Evolutionary conservation across 768 basidiomycete species (phyloP).

Genomic region (Agrocybe praecox): DNA sequence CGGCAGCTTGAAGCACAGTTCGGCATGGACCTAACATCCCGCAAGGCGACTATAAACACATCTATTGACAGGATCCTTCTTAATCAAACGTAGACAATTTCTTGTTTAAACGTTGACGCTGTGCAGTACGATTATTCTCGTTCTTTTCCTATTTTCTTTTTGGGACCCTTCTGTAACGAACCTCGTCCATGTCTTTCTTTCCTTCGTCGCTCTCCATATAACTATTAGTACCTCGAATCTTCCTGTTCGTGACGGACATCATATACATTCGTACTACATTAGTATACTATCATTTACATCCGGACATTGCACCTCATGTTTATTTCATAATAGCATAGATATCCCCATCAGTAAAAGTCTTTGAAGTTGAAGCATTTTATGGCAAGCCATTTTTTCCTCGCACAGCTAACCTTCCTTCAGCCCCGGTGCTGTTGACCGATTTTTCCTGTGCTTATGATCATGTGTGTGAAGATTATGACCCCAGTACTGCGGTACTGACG

Average conservation of each 20-base stretch:
- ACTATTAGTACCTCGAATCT: constrained; percentile 18
- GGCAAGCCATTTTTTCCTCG: too few species aligned
- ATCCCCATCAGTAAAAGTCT: too few species aligned
- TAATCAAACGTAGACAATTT: constrained; percentile 35
- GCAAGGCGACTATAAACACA: constrained; percentile 76
- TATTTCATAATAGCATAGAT: constrained; percentile 18
- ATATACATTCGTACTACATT: constrained; percentile 9
- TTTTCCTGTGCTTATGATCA: too few species aligned
- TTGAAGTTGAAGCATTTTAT: too few species aligned
- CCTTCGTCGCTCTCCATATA: constrained; percentile 16
- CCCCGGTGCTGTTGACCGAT: too few species aligned
- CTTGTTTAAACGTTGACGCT: constrained; percentile 4
- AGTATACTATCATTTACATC: constrained; percentile 9
- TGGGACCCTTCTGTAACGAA: constrained; percentile 19
- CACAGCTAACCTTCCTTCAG: too few species aligned
- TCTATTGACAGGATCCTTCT: constrained; percentile 75
- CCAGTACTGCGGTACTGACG: too few species aligned
- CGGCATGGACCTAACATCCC: constrained; percentile 72
- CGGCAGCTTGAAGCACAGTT: constrained; percentile 81
- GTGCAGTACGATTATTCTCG: constrained; percentile 8
- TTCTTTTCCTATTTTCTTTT: constrained; percentile 12
- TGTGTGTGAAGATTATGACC: too few species aligned
- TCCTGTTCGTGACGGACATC: constrained; percentile 12
- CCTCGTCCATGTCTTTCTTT: constrained; percentile 16
- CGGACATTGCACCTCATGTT: constrained; percentile 13